Evolutionary conservation across 2,329 filamentous ascomycete genomes (phyloP).

Genomic region (Daldinia sp.): DNA sequence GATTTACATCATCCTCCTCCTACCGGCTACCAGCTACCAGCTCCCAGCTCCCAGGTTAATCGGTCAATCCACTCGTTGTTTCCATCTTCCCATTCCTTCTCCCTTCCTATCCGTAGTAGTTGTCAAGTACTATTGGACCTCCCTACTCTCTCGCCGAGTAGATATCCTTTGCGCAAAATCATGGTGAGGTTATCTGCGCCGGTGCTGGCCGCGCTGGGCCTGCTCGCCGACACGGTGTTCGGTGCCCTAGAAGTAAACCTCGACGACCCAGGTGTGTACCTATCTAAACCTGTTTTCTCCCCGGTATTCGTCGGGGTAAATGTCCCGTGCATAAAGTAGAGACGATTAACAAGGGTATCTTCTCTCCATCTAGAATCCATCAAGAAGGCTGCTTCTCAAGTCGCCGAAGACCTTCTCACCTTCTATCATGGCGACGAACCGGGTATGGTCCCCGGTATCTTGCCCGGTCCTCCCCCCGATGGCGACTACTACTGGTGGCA

Average conservation of each 20-base stretch:
- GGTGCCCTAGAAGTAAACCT: conserved; percentile 45
- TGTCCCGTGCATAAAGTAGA: background rate
- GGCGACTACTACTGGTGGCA: conserved; percentile 80
- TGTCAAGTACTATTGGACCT: conserved; percentile 6
- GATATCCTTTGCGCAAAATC: conserved; percentile 23
- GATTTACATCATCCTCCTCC: conserved; percentile 10
- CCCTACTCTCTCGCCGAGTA: conserved; percentile 9
- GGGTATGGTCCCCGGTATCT: conserved; percentile 63
- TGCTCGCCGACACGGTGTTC: conserved; percentile 36
- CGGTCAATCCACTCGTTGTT: background rate
- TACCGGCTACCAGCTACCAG: conserved; percentile 3
- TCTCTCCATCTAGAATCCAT: conserved; percentile 52
- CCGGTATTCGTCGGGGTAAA: background rate
- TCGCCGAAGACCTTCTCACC: conserved; percentile 60
- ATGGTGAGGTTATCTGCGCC: conserved; percentile 42
- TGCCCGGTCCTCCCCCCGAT: conserved; percentile 62
- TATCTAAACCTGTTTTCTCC: background rate
- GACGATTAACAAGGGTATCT: conserved; percentile 16
- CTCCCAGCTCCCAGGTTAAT: no score
- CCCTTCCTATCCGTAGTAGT: no score
- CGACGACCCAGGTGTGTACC: conserved; percentile 42
- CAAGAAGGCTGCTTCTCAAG: conserved; percentile 54
- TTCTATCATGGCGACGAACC: conserved; percentile 61
- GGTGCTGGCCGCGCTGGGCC: conserved; percentile 42
- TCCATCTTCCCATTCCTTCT: background rate